phyloP scores from a whole-genome alignment of 495 filamentous ascomycete genomes.

The Annulohypoxylon maeteangense region DNA sequence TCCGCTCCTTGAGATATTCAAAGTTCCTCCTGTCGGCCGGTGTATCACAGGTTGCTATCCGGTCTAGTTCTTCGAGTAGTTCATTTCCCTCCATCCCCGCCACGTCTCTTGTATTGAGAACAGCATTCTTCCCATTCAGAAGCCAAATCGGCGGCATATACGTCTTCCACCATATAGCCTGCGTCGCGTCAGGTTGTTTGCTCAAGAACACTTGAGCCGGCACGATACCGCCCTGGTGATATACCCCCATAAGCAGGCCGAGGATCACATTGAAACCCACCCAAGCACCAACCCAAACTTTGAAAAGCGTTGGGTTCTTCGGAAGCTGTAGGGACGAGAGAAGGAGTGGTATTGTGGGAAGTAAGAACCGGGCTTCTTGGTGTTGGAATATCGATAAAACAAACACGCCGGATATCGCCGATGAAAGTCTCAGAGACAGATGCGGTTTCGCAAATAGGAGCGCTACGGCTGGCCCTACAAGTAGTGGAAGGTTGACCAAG shows the following conservation, averaged over 20 bases:
- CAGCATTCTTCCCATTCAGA: constrained; percentile 76
- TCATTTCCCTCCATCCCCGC: constrained; percentile 77
- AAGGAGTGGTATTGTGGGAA: constrained; percentile 88
- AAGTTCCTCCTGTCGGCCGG: constrained; percentile 60
- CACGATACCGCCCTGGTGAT: constrained; percentile 93
- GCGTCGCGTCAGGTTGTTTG: constrained; percentile 67
- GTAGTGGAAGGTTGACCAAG: constrained; percentile 83
- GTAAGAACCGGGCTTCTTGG: constrained; percentile 93
- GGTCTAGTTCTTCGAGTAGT: constrained; percentile 68
- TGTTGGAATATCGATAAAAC: constrained; percentile 88
- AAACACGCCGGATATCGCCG: constrained; percentile 81
- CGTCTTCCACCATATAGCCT: constrained; percentile 96
- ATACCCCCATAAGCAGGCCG: constrained; percentile 87
- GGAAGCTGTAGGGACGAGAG: constrained; percentile 83
- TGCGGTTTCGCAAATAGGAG: constrained; percentile 71
- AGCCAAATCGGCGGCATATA: constrained; percentile 95
- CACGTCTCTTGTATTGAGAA: constrained; percentile 77
- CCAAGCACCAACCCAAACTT: constrained; percentile 75
- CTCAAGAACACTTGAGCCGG: constrained; percentile 77
- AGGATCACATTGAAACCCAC: constrained; percentile 82
- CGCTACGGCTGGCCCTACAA: constrained; percentile 86
- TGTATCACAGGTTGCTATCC: constrained; percentile 67
- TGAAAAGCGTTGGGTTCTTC: constrained; percentile 58
- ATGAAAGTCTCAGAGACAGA: constrained; percentile 70
- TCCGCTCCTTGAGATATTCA: constrained; percentile 62